A percentile compares a stretch with the other conserved stretches of the same genome.
These are phyloP conservation scores for Sugiyamaella pinicola DNA, from an alignment of 1,139 yeast genomes.

Conservation along the genomic window DNA sequence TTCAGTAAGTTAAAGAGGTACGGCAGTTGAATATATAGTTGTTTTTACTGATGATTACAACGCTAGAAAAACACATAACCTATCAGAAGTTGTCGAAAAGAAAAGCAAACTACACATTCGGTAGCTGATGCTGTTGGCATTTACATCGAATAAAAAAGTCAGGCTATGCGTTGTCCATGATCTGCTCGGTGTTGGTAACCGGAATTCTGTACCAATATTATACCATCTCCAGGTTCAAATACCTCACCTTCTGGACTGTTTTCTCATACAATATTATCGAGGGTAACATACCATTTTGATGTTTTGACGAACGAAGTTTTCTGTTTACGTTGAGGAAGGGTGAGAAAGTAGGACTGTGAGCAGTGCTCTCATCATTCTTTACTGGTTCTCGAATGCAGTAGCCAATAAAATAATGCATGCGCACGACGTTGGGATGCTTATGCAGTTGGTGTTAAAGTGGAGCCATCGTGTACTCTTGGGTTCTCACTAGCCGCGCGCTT, in stretches of 20 bases:
- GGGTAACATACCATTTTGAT: constrained; percentile 18
- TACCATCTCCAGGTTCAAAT: too few relatives aligned
- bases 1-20: too few relatives aligned
- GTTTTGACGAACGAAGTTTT: neutral
- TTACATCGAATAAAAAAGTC: too few relatives aligned
- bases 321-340: neutral
- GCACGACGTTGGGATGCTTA: constrained; percentile 12
- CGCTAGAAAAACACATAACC: too few relatives aligned
- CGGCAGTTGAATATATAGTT: too few relatives aligned
- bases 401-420: constrained; percentile 13
- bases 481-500: neutral
- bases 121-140: too few relatives aligned
- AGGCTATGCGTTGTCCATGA: too few relatives aligned
- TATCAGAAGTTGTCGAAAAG: too few relatives aligned
- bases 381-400: constrained; percentile 6
- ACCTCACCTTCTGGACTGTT: neutral
- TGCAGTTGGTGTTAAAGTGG: constrained; percentile 14
- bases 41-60: neutral
- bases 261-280: too few relatives aligned
- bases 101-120: too few relatives aligned
- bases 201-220: too few relatives aligned
- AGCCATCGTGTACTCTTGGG: constrained; percentile 2
- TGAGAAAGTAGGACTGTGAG: neutral
- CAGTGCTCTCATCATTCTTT: neutral
- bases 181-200: too few relatives aligned